Base-by-base conservation (phyloP, 495 filamentous ascomycete genomes). In the Trichocladium antarcticum region DNA sequence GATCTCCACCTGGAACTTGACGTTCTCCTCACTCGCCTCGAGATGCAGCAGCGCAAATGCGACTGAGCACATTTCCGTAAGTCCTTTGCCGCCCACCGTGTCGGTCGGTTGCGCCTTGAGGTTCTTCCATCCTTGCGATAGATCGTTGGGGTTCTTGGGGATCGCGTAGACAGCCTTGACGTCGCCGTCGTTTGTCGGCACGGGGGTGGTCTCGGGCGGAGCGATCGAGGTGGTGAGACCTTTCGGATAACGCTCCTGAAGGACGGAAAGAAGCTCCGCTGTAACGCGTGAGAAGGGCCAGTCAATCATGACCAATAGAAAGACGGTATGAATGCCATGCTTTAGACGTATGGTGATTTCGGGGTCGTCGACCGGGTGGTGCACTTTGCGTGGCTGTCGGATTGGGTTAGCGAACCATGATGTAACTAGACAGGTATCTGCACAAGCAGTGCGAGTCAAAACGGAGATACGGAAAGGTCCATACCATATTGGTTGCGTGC, bases 321-420 rank as follows among this genome's bases (percentile, higher is more conserved):
- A 74, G 56, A 94, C 70, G 21, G 85, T 94, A 47, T 79, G 81
- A 49, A 78, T 83, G 64, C 84, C 79, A 65, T 84, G 72, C 57
- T 94, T 95, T 64, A 94, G 79, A 21, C 83, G 77, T 32, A 95
- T 63, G 10, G 85, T 87, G 66, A 78, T 70, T 24, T 77, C 70
- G 15, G 62, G 53, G 44, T 68, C 60, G 50, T 69, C 55, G 49
- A 52, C 42, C 44, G 29, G 17, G 14, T 47, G 46, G 37, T 36
- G 6, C 17, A 27, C 16, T 34, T 34, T 35, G 48, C 31, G 53
- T 16, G 57, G 49, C 39, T 39, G 39, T 22, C 8, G 4, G 32
- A 15, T 21, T 16, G 21, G 10, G 35, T 42, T 17, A 19, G n/a
- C 17, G 42, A 9, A 5, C 27, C 28, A 21, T 22, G n/a, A n/a